Percentiles rank a stretch among this genome's conserved stretches.
These are phyloP conservation scores for Pyropia haitanensis DNA, from an alignment of 23 red algal species.

Conservation along the genomic window DNA sequence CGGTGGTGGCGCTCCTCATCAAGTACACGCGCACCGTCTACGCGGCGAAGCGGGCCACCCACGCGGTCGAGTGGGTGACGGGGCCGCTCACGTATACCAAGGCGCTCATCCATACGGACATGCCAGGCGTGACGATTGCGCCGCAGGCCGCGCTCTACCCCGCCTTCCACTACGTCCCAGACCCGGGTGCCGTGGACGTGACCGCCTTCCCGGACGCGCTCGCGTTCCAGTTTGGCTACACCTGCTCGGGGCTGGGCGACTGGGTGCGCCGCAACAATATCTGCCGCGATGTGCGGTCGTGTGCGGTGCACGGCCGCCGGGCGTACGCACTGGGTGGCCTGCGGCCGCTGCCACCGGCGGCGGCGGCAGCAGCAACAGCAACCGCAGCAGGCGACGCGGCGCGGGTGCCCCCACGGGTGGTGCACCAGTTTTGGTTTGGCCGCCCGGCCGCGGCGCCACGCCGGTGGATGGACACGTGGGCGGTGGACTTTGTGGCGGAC, in stretches of 20 bases:
- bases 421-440: slow-evolving; percentile 53
- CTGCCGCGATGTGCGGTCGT: slow-evolving; percentile 37
- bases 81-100: slow-evolving; percentile 59
- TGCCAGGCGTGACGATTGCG: slow-evolving; percentile 35
- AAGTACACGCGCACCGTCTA: slow-evolving; percentile 51
- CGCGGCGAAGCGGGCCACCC: slow-evolving; percentile 36
- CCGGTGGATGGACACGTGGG: slow-evolving; percentile 43
- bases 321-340: slow-evolving; percentile 39
- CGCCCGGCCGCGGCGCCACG: slow-evolving; percentile 9
- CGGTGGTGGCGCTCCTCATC: slow-evolving; percentile 51
- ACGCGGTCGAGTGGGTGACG: slow-evolving; percentile 74
- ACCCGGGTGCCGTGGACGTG: slow-evolving; percentile 53
- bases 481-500: slow-evolving; percentile 20
- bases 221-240: slow-evolving; percentile 74
- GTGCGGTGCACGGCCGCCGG: slow-evolving; percentile 20
- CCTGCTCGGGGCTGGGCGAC: slow-evolving; percentile 44
- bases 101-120: slow-evolving; percentile 31
- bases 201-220: slow-evolving; percentile 37
- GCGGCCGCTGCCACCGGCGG: slow-evolving; percentile 16
- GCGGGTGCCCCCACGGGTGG: slow-evolving; percentile 14
- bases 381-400: not conserved
- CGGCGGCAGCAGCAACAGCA: not conserved
- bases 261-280: slow-evolving; percentile 52
- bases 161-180: slow-evolving; percentile 53
- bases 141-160: slow-evolving; percentile 54